These are phyloP conservation scores for Patellaria atrata DNA, from an alignment of 495 filamentous ascomycete genomes.

Conservation along the genomic window DNA sequence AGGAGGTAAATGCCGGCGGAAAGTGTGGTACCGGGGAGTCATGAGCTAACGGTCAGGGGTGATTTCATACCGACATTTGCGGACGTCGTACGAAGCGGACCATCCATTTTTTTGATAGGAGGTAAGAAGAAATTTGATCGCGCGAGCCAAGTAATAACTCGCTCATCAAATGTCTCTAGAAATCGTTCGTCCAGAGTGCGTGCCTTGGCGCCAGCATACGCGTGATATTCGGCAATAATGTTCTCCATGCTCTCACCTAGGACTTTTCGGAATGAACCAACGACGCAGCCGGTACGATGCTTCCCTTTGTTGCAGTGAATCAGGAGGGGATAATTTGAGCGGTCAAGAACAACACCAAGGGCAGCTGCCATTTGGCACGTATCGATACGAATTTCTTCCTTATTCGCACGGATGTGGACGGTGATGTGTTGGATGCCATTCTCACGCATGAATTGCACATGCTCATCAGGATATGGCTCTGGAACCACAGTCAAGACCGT, in stretches of 20 bases:
- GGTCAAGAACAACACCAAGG: slow-evolving; percentile 48
- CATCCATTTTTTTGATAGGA: neutral
- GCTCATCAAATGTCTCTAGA: slow-evolving; percentile 35
- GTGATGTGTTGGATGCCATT: slow-evolving; percentile 52
- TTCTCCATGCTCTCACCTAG: slow-evolving; percentile 41
- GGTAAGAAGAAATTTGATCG: neutral
- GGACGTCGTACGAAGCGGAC: too few relatives aligned
- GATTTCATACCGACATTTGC: too few relatives aligned
- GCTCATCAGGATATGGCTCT: slow-evolving; percentile 43
- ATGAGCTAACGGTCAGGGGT: too few relatives aligned
- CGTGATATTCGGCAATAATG: slow-evolving; percentile 52
- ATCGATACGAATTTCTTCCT: slow-evolving; percentile 43
- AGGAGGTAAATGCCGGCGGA: too few relatives aligned
- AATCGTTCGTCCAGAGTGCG: slow-evolving; percentile 38
- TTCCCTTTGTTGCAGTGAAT: slow-evolving; percentile 87
- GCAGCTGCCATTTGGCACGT: slow-evolving; percentile 47
- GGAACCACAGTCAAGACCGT: slow-evolving; percentile 74
- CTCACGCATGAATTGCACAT: slow-evolving; percentile 43
- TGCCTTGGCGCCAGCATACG: slow-evolving; percentile 50
- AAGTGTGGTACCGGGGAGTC: too few relatives aligned
- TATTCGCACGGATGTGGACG: slow-evolving; percentile 63
- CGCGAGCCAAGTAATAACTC: slow-evolving; percentile 14
- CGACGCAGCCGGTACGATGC: slow-evolving; percentile 75
- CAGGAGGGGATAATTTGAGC: slow-evolving; percentile 55
- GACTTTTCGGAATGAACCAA: slow-evolving; percentile 54